Evolutionary conservation across 2,329 filamentous ascomycete species (phyloP).

Genomic region (Pestalotiopsis sp.): DNA sequence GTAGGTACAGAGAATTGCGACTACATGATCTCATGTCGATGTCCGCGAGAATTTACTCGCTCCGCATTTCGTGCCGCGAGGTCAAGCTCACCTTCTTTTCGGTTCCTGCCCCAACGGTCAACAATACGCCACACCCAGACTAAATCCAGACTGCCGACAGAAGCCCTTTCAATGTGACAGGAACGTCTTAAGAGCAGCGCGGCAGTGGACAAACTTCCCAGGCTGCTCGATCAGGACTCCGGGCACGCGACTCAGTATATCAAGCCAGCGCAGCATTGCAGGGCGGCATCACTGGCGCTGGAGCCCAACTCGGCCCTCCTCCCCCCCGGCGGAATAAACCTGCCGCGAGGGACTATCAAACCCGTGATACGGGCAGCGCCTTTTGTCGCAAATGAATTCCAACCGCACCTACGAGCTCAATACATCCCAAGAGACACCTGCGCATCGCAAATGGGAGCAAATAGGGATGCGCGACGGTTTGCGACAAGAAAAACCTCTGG

Average conservation of each 20-base stretch:
- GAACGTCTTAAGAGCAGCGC: too few relatives aligned
- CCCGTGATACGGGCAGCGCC: not conserved
- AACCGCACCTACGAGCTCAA: not conserved
- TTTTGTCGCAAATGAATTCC: not conserved
- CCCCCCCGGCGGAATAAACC: not conserved
- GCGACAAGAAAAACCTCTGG: not conserved
- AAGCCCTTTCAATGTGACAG: too few relatives aligned
- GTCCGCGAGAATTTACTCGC: too few relatives aligned
- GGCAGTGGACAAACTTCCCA: too few relatives aligned
- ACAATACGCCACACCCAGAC: too few relatives aligned
- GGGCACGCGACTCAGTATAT: not conserved
- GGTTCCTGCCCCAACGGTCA: too few relatives aligned
- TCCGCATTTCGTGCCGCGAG: too few relatives aligned
- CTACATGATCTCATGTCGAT: too few relatives aligned
- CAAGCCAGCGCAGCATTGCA: not conserved
- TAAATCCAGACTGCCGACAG: too few relatives aligned
- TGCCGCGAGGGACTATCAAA: not conserved
- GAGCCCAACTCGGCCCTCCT: not conserved
- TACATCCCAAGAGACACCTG: not conserved
- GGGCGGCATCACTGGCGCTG: not conserved
- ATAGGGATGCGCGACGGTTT: not conserved
- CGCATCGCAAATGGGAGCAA: not conserved
- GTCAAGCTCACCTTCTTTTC: too few relatives aligned
- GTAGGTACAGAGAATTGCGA: too few relatives aligned
- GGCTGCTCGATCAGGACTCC: too few relatives aligned